phyloP scores from a whole-genome alignment of 1,284 basidiomycete species.

The Cronartium ribicola region DNA sequence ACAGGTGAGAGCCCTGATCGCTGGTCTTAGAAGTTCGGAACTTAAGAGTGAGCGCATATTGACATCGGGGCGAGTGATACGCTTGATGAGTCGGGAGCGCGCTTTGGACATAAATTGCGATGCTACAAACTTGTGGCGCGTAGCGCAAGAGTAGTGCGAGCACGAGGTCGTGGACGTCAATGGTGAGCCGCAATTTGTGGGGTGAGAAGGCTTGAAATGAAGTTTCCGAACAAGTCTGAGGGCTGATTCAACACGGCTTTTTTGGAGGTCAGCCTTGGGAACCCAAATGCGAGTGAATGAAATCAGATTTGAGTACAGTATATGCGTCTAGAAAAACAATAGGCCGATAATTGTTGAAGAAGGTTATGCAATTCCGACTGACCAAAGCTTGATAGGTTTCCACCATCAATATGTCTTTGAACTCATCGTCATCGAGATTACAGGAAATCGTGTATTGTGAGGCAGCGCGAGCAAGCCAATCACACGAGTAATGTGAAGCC shows the following conservation, averaged over 20 bases:
- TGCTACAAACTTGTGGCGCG: background rate
- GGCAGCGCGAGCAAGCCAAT: slow-evolving; percentile 7
- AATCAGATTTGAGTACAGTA: too few species aligned
- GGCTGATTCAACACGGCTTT: background rate
- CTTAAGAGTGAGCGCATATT: background rate
- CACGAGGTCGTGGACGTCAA: background rate
- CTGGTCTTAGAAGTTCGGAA: background rate
- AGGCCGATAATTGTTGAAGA: too few species aligned
- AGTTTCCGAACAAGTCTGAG: background rate
- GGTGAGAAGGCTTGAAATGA: background rate
- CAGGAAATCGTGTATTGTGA: background rate
- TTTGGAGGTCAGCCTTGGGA: background rate
- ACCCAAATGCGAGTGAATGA: too few species aligned
- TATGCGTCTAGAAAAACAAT: too few species aligned
- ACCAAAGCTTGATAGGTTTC: background rate
- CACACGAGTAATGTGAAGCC: slow-evolving; percentile 1
- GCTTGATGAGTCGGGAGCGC: background rate
- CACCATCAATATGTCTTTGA: background rate
- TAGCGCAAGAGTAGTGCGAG: background rate
- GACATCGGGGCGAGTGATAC: background rate
- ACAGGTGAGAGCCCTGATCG: background rate
- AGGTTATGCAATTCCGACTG: background rate
- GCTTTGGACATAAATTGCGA: background rate
- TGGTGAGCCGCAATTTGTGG: background rate
- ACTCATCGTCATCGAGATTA: background rate